A percentile compares a stretch with the other conserved stretches of the same genome.
Evolutionary conservation across 805 yeast genomes (phyloP).

Genomic region (Spencermartinsiella europaea): DNA sequence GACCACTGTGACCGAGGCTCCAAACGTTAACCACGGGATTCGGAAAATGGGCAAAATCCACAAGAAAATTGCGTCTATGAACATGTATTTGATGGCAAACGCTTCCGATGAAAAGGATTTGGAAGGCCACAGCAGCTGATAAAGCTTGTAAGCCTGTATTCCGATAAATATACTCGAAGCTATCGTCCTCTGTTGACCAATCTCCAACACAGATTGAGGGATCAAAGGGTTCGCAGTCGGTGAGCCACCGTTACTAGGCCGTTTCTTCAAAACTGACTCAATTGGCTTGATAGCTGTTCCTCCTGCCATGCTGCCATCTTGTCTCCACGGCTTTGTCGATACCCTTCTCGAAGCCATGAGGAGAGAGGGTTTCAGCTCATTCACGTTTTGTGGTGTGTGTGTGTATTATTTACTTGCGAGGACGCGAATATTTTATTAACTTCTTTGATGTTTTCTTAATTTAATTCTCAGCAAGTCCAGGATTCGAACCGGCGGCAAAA

Average conservation of each 20-base stretch:
- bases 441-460: too few relatives aligned
- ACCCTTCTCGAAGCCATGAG: neutral
- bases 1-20: constrained; percentile 48
- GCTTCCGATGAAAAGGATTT: constrained; percentile 40
- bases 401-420: too few relatives aligned
- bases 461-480: too few relatives aligned
- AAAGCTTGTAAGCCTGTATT: constrained; percentile 82
- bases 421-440: too few relatives aligned
- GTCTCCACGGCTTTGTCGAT: constrained; percentile 10
- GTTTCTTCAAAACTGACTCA: neutral
- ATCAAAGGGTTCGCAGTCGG: constrained; percentile 37
- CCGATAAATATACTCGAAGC: constrained; percentile 60
- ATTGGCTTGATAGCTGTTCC: neutral
- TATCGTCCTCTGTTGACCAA: constrained; percentile 69
- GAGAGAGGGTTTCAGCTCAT: too few relatives aligned
- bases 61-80: constrained; percentile 66
- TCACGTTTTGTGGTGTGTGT: too few relatives aligned
- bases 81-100: constrained; percentile 64
- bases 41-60: constrained; percentile 69
- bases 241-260: neutral
- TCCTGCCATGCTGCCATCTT: neutral
- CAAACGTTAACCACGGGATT: constrained; percentile 69
- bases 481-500: too few relatives aligned
- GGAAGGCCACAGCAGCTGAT: constrained; percentile 50
- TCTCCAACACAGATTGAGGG: constrained; percentile 61